A percentile compares a stretch with the other conserved stretches of the same genome.
Conservation (phyloP, 495 filamentous ascomycete species). For the Elasticomyces elasticus region DNA sequence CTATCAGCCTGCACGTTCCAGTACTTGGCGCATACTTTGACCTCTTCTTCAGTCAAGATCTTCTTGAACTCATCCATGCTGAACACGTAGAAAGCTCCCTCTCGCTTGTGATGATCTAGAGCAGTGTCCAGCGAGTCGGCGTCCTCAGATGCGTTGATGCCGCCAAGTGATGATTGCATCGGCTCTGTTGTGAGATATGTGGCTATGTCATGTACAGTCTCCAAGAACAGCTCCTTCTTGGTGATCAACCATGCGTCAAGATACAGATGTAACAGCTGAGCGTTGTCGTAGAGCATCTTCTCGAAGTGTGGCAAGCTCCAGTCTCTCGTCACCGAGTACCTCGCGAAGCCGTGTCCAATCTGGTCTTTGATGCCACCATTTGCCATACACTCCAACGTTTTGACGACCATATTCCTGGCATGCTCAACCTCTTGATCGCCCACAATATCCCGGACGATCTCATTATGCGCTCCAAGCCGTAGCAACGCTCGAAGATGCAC, state of each 20-base stretch:
- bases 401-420: constrained; percentile 70
- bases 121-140: constrained; percentile 73
- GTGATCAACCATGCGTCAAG: constrained; percentile 77
- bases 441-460: constrained; percentile 70
- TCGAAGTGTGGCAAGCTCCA: constrained; percentile 95
- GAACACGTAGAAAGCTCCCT: constrained; percentile 95
- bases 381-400: constrained; percentile 71
- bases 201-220: constrained; percentile 71
- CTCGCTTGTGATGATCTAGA: constrained; percentile 73
- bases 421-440: constrained; percentile 66
- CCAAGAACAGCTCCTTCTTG: constrained; percentile 59
- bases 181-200: constrained; percentile 67
- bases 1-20: constrained; percentile 82
- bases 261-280: constrained; percentile 75
- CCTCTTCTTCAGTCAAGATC: constrained; percentile 61
- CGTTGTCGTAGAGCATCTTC: constrained; percentile 97
- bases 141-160: constrained; percentile 83
- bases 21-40: constrained; percentile 67
- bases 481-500: constrained; percentile 76
- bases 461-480: constrained; percentile 53
- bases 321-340: constrained; percentile 81
- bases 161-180: constrained; percentile 57
- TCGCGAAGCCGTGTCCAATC: constrained; percentile 79
- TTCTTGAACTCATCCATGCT: constrained; percentile 76
- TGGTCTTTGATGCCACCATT: constrained; percentile 87